A percentile compares a stretch with the other conserved stretches of the same genome.
These are phyloP conservation scores for Hondaea fermentalgiana DNA, from an alignment of 108 stramenopile genomes.

Conservation along the genomic window DNA sequence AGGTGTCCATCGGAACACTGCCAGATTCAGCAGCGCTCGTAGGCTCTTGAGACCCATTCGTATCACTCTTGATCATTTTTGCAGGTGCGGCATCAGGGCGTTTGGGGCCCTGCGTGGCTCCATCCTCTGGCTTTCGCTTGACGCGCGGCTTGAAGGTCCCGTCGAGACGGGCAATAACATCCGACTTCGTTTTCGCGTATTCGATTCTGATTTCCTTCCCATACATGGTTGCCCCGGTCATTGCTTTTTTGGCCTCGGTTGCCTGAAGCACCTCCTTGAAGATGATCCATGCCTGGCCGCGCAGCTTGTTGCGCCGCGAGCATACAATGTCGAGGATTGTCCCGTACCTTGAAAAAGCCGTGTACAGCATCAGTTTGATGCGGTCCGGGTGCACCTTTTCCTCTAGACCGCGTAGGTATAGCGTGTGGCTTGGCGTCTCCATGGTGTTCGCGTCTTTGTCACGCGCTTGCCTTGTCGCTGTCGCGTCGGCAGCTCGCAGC, in stretches of 20 bases:
- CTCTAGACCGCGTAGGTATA: neutral
- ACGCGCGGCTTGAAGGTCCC: neutral
- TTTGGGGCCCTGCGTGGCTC: neutral
- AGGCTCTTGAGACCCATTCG: too few species aligned
- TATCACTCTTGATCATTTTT: neutral
- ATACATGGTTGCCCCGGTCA: neutral
- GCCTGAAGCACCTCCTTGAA: neutral
- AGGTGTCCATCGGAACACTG: neutral
- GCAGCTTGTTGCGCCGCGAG: constrained; percentile 2
- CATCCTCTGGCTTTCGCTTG: constrained; percentile 6
- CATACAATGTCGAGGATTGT: neutral
- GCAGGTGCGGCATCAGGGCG: neutral
- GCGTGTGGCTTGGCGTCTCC: constrained; percentile 19
- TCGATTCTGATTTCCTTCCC: neutral
- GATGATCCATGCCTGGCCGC: neutral
- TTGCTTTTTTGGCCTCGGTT: neutral
- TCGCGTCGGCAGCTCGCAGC: too few species aligned
- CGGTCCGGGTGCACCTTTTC: neutral
- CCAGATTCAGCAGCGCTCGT: neutral
- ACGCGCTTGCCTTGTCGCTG: too few species aligned
- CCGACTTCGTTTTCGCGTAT: neutral
- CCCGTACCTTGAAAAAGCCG: neutral
- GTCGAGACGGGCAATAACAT: neutral
- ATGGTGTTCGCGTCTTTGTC: neutral
- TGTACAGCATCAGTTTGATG: constrained; percentile 8